phyloP scores from a whole-genome alignment of 2,329 filamentous ascomycete genomes.

The Alternaria sp. region DNA sequence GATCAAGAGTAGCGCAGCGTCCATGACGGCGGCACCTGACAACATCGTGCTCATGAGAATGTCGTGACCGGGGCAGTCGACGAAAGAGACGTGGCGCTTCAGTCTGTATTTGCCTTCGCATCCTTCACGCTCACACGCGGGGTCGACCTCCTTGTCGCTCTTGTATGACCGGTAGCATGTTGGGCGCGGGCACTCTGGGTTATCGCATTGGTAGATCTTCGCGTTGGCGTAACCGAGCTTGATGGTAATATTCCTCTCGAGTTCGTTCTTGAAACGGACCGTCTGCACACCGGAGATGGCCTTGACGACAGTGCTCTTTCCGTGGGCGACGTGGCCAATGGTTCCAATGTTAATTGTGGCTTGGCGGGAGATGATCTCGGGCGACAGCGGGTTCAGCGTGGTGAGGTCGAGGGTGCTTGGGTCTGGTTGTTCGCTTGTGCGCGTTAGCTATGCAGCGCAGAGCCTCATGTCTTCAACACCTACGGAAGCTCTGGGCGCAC shows the following conservation, averaged over 20 bases:
- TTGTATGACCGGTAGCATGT: slow-evolving; percentile 97
- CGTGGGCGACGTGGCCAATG: slow-evolving; percentile 98
- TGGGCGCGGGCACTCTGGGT: slow-evolving; percentile 85
- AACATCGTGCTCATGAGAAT: slow-evolving; percentile 99
- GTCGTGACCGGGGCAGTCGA: slow-evolving; percentile 99
- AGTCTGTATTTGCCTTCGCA: slow-evolving; percentile 87
- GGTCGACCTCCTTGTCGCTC: slow-evolving; percentile 98
- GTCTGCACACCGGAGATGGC: slow-evolving; percentile 99
- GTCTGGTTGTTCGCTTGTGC: slow-evolving; percentile 77
- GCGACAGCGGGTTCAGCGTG: slow-evolving; percentile 81
- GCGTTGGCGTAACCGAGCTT: slow-evolving; percentile 99
- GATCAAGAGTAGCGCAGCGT: slow-evolving; percentile 93
- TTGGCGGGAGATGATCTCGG: slow-evolving; percentile 96
- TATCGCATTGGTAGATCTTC: slow-evolving; percentile 99
- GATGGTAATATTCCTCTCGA: slow-evolving; percentile 99
- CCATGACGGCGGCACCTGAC: slow-evolving; percentile 99
- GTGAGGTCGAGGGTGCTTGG: slow-evolving; percentile 86
- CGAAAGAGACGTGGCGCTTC: slow-evolving; percentile 74
- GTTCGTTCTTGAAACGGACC: slow-evolving; percentile 98
- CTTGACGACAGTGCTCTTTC: slow-evolving; percentile 98
- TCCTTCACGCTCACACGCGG: slow-evolving; percentile 91
- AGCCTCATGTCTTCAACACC: slow-evolving; percentile 7
- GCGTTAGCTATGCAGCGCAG: slow-evolving; percentile 26
- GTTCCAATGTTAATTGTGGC: slow-evolving; percentile 99
- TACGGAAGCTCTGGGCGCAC: slow-evolving; percentile 71